Conservation (phyloP, 2,329 filamentous ascomycete species). For the Pseudogymnoascus sp. region DNA sequence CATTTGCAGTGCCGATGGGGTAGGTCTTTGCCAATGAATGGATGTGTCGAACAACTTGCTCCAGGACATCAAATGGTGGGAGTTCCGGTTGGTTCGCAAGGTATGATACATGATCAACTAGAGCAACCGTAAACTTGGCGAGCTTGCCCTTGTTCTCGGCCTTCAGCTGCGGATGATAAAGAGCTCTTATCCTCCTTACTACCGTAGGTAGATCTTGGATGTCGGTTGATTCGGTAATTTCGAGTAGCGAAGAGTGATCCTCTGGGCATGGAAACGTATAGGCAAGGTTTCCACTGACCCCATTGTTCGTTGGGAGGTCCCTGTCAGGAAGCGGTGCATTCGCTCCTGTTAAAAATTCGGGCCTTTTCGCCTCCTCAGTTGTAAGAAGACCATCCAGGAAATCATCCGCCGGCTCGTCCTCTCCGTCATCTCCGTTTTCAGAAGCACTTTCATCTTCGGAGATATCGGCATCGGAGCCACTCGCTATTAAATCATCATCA, state of each 20-base stretch:
- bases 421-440: slow-evolving; percentile 36
- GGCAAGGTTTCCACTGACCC: slow-evolving; percentile 53
- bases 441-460: slow-evolving; percentile 38
- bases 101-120: slow-evolving; percentile 57
- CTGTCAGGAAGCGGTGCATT: slow-evolving; percentile 40
- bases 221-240: slow-evolving; percentile 56
- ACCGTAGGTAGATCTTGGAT: slow-evolving; percentile 65
- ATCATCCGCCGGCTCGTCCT: slow-evolving; percentile 55
- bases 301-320: slow-evolving; percentile 32
- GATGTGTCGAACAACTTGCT: slow-evolving; percentile 78
- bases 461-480: slow-evolving; percentile 54
- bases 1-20: slow-evolving; percentile 67
- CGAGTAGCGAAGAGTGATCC: slow-evolving; percentile 66
- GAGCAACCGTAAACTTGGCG: slow-evolving; percentile 55
- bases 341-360: slow-evolving; percentile 43
- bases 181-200: slow-evolving; percentile 80
- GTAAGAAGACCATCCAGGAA: slow-evolving; percentile 65
- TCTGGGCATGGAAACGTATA: slow-evolving; percentile 84
- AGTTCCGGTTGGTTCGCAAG: slow-evolving; percentile 38
- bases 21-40: slow-evolving; percentile 89
- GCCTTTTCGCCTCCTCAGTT: slow-evolving; percentile 49
- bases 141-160: slow-evolving; percentile 81
- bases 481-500: slow-evolving; percentile 81
- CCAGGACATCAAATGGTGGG: slow-evolving; percentile 62
- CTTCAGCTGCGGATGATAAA: slow-evolving; percentile 86